Evolutionary conservation across 257 asterid genomes (phyloP).

Genomic region (Jaltomata sinuosa): DNA sequence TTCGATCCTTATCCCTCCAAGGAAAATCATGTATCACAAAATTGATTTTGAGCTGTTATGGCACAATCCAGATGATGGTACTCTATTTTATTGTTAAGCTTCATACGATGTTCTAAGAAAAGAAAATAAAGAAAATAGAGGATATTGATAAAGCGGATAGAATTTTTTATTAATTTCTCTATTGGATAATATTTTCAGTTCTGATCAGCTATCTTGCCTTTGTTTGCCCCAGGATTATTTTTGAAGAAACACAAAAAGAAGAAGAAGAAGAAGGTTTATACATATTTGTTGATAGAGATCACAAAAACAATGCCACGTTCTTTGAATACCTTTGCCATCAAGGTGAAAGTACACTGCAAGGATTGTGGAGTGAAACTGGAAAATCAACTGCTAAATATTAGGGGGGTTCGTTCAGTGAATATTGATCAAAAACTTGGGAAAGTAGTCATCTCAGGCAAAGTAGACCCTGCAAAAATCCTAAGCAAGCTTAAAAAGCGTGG

Average conservation of each 20-base stretch:
- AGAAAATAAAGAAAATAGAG: neutral
- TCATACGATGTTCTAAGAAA: neutral
- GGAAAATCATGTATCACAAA: too few species aligned
- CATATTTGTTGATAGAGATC: neutral
- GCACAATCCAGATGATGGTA: neutral
- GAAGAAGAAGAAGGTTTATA: too few species aligned
- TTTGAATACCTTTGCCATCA: neutral
- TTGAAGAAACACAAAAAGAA: neutral
- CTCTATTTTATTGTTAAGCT: neutral
- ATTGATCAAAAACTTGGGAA: slow-evolving; percentile 3
- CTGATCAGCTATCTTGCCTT: neutral
- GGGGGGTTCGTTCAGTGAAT: neutral
- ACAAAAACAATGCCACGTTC: neutral
- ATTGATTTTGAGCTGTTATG: neutral
- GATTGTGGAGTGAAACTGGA: slow-evolving; percentile 6
- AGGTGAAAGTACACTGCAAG: slow-evolving; percentile 9
- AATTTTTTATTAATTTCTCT: too few species aligned
- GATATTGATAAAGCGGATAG: neutral
- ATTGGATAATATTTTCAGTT: neutral
- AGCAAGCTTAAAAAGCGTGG: neutral
- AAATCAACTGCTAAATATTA: neutral
- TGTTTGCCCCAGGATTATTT: neutral
- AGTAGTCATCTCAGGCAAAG: neutral
- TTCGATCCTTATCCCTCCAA: too few species aligned
- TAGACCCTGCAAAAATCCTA: slow-evolving; percentile 7